Evolutionary conservation across 768 basidiomycete species (phyloP), one percentile per base, ranked within the genome.

Genomic region (Phlebiopsis flavidoalba): DNA sequence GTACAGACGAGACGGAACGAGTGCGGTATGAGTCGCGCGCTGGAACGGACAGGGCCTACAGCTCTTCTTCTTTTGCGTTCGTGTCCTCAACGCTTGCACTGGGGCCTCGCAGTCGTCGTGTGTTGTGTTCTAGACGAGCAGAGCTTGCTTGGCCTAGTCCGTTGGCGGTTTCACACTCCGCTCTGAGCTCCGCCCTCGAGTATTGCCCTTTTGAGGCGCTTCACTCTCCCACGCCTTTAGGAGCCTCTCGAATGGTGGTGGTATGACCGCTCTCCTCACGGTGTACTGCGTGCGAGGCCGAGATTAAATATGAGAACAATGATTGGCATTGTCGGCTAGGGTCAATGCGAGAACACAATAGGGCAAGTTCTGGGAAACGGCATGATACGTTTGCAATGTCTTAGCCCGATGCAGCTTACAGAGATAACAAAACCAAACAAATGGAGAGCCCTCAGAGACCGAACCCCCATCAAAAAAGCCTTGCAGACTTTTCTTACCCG

Each of bases 1-100:
- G 72, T 70, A 71, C 74, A 73, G 71, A 75, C 66, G 53, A 61
- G 62, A 71, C 68, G 71, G 71, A 63, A 64, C 53, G 40, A 54
- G 53, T 21, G 53, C 54, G 37, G 54, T 17, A 55, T 40, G 37
- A 26, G 40, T n/a, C 19, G 60, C 64, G 53, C 63, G 59, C 31
- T 53, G 59, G 46, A n/a, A 59, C 55, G 60, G n/a, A n/a, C n/a
- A 61, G 47, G 57, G n/a, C n/a, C 66, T 59, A 63, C 60, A 56
- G 64, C 64, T 64, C 68, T 64, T 64, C 66, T 65, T 65, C 63
- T 66, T 60, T 65, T 65, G 62, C 50, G 55, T 61, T 61, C 53
- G 33, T 55, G 68, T 66, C 63, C 61, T 58, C 57, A 62, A 62
- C 35, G 60, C 33, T n/a, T 61, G 55, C 47, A 57, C 57, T 37